Conservation (phyloP, 1,139 yeast species). For the Candida labiduridarum region DNA sequence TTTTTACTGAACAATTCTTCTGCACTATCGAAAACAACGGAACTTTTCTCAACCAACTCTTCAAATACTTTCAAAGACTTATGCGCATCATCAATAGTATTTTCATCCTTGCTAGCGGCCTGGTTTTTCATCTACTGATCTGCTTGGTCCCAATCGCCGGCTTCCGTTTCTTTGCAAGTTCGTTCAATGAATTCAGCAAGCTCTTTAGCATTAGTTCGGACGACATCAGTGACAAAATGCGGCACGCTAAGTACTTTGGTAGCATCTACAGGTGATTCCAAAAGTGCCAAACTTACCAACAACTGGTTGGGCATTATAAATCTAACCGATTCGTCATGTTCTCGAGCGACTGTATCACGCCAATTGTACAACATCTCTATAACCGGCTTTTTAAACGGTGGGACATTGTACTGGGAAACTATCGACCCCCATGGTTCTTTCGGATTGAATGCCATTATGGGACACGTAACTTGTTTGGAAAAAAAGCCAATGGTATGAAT, state of each 20-base stretch:
- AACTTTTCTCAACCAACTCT: not conserved
- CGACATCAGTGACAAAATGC: conserved; percentile 55
- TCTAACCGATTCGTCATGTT: conserved; percentile 81
- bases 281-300: conserved; percentile 61
- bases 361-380: conserved; percentile 70
- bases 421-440: conserved; percentile 62
- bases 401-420: conserved; percentile 68
- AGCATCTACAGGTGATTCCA: conserved; percentile 57
- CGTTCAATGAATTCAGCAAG: conserved; percentile 56
- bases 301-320: conserved; percentile 84
- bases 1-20: conserved; percentile 16
- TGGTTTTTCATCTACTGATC: conserved; percentile 24
- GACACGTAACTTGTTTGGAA: conserved; percentile 43
- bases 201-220: conserved; percentile 57
- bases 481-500: conserved; percentile 51
- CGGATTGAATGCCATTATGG: conserved; percentile 47
- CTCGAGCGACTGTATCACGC: conserved; percentile 80
- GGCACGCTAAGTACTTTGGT: conserved; percentile 58
- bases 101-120: not conserved
- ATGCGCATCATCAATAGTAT: conserved; percentile 1
- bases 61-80: conserved; percentile 3
- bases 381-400: conserved; percentile 54
- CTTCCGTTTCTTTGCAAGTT: conserved; percentile 30
- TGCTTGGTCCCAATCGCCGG: no score
- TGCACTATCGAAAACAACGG: conserved; percentile 3